phyloP scores from a whole-genome alignment of 768 basidiomycete genomes.

The Suillus subalutaceus region DNA sequence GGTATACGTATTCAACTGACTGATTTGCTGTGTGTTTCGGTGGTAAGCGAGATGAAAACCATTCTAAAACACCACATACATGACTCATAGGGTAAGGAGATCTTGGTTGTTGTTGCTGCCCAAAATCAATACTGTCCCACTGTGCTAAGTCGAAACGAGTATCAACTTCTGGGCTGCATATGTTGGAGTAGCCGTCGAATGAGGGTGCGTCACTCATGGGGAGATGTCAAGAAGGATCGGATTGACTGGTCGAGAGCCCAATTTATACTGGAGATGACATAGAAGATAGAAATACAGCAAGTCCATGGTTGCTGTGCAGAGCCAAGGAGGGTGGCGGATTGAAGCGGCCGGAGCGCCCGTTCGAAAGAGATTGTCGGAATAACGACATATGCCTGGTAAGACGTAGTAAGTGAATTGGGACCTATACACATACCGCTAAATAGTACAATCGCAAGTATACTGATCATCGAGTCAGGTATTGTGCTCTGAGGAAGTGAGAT shows the following conservation, averaged over 20 bases:
- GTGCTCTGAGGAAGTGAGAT: no score
- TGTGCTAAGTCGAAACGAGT: neutral
- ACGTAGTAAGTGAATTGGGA: neutral
- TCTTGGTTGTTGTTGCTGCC: neutral
- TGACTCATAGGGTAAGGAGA: no score
- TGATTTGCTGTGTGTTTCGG: neutral
- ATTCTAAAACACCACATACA: neutral
- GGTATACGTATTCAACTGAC: neutral
- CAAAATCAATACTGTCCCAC: neutral
- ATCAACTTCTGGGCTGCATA: neutral
- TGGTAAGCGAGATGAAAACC: neutral
- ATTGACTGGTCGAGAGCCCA: neutral
- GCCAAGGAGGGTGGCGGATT: constrained; percentile 9
- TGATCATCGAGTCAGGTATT: neutral
- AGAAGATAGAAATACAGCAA: neutral
- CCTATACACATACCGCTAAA: neutral
- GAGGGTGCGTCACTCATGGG: neutral
- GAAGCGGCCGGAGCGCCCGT: neutral
- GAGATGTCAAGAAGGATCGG: neutral
- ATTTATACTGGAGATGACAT: neutral
- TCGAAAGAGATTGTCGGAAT: neutral
- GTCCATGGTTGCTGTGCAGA: constrained; percentile 6
- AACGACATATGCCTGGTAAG: neutral
- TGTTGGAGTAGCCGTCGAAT: neutral
- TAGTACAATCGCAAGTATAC: neutral